Evolutionary conservation across 768 basidiomycete genomes (phyloP).

Genomic region (Amanita subjunquillea): DNA sequence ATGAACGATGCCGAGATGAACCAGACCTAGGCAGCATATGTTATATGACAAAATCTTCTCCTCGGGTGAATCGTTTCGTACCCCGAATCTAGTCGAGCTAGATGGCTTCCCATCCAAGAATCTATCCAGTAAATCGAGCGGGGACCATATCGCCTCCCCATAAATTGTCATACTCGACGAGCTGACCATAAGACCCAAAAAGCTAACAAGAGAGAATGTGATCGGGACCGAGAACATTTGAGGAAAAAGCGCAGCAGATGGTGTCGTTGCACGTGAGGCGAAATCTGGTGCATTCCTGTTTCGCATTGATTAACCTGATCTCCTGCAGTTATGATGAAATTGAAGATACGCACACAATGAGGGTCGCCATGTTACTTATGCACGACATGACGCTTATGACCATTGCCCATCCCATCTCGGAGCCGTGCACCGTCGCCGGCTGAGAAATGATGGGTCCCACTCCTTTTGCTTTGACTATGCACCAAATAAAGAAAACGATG

Average conservation of each 20-base stretch:
- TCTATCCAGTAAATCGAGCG: constrained; percentile 57
- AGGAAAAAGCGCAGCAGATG: constrained; percentile 49
- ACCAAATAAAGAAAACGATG: constrained; percentile 68
- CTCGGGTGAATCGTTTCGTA: constrained; percentile 13
- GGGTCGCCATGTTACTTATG: constrained; percentile 72
- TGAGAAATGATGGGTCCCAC: constrained; percentile 67
- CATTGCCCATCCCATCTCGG: constrained; percentile 68
- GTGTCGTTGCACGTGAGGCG: constrained; percentile 48
- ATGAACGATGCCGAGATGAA: constrained; percentile 76
- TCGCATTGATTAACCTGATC: background rate
- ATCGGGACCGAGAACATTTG: constrained; percentile 67
- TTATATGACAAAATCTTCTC: background rate
- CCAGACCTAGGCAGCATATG: constrained; percentile 37
- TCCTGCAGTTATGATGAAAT: constrained; percentile 1
- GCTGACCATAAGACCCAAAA: constrained; percentile 75
- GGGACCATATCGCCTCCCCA: constrained; percentile 71
- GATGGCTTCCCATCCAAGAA: constrained; percentile 60
- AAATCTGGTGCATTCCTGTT: constrained; percentile 68
- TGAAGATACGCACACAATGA: constrained; percentile 42
- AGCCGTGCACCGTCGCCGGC: constrained; percentile 52
- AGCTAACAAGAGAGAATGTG: constrained; percentile 63
- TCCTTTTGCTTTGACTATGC: constrained; percentile 66
- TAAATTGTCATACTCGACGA: constrained; percentile 70
- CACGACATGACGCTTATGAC: constrained; percentile 63
- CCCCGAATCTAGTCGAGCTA: constrained; percentile 57